Conservation (phyloP, 306 rosid genomes). For the Albizia julibrissin region DNA sequence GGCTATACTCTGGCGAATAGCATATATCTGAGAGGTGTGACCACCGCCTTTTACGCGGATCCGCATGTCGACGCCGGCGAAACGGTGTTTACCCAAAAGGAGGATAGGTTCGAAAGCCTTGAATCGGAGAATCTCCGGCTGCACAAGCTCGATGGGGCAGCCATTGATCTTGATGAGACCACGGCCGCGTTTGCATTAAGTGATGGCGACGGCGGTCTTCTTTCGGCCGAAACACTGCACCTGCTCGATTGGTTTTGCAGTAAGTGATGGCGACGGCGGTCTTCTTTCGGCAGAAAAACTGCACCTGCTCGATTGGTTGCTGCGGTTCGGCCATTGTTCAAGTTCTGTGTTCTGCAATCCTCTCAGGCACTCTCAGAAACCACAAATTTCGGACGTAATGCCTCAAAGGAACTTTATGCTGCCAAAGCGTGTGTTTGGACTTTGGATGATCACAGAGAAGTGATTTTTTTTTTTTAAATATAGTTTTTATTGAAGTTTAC, state of each 20-base stretch:
- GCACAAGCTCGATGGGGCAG: conserved; percentile 73
- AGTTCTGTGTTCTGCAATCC: too few species aligned
- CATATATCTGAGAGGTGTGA: conserved; percentile 83
- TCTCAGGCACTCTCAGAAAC: background rate
- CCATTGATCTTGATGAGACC: conserved; percentile 89
- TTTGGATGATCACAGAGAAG: too few species aligned
- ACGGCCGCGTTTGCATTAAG: conserved; percentile 81
- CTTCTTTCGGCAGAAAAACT: too few species aligned
- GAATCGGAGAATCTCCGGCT: conserved; percentile 82
- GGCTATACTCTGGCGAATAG: conserved; percentile 82
- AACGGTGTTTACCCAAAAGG: conserved; percentile 67
- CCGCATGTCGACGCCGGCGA: conserved; percentile 76
- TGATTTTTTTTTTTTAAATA: too few species aligned
- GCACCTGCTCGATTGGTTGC: conserved; percentile 52
- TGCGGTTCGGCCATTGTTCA: conserved; percentile 32
- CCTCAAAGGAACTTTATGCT: too few species aligned
- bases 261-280: too few species aligned
- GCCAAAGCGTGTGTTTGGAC: too few species aligned
- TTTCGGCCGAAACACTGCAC: conserved; percentile 86
- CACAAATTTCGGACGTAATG: background rate
- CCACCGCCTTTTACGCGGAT: conserved; percentile 87
- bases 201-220: conserved; percentile 86
- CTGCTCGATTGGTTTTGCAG: too few species aligned
- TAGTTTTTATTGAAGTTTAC: too few species aligned
- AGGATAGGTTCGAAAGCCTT: conserved; percentile 85